These are phyloP conservation scores for Crithidia brevicula DNA, from an alignment of 208 protist genomes.

Conservation along the genomic window DNA sequence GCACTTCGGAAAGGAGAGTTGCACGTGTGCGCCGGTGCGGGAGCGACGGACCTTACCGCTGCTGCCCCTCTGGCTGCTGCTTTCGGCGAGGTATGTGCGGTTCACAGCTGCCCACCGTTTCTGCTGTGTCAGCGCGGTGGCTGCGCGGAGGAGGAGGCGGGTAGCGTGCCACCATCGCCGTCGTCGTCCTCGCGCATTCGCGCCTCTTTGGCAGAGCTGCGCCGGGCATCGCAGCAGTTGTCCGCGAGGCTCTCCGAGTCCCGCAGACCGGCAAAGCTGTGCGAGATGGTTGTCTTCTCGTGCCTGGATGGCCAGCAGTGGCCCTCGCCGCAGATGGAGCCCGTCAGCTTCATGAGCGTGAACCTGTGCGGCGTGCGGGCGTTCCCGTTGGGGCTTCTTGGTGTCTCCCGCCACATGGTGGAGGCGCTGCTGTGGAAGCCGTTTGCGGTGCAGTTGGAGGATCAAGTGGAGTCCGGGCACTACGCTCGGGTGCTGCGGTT, in stretches of 20 bases:
- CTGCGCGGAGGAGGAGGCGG: neutral
- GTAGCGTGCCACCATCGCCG: neutral
- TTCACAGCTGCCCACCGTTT: conserved; percentile 18
- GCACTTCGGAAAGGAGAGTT: conserved; percentile 11
- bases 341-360: conserved; percentile 16
- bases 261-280: conserved; percentile 3
- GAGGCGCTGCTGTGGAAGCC: conserved; percentile 32
- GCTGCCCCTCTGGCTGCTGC: neutral
- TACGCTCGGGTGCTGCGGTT: conserved; percentile 25
- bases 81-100: conserved; percentile 5
- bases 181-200: conserved; percentile 1
- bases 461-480: conserved; percentile 15
- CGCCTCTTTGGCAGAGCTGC: conserved; percentile 5
- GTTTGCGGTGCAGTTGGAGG: conserved; percentile 23
- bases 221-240: conserved; percentile 9
- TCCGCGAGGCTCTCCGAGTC: conserved; percentile 5
- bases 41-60: conserved; percentile 3
- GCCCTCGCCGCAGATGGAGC: conserved; percentile 9
- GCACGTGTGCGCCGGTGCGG: conserved; percentile 12
- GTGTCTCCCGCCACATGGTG: conserved; percentile 25
- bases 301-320: conserved; percentile 15
- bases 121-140: conserved; percentile 11
- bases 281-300: conserved; percentile 20
- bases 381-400: conserved; percentile 22
- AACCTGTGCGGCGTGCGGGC: conserved; percentile 7